Base-by-base conservation (phyloP, 148 eudicot genomes). In the Rhododendron ovatum region DNA sequence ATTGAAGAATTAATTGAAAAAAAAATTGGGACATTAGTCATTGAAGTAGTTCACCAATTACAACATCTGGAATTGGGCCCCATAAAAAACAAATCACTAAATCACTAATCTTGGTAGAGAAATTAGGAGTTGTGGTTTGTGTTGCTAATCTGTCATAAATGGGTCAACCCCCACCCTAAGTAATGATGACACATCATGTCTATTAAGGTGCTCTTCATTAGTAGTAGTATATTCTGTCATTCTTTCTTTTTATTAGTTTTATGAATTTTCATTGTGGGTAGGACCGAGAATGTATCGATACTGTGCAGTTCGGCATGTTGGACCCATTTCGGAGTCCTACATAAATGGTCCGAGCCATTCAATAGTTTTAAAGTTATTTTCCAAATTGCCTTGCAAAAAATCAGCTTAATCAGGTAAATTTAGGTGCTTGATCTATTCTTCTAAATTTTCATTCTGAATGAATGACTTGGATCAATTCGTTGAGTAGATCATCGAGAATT, bases 11-110 rank as follows among this genome's bases (percentile, higher is more conserved):
- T 8, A 15, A 67, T 33, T 35, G 45, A 74, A 33, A 69, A 10
- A n/a, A 9, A 2, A 4, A 22, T 24, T 43, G 55, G 53, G 13
- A 45, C 33, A 41, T 78, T 78, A 24, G 81, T 39, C 2, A 33
- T 22, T 78, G 81, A 24, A 78, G 81, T n/a, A 78, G 81, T 22
- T 78, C 81, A 78, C 81, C 81, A 78, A 78, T 22, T 78, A 78
- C 81, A 78, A 39, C 81, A 45, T 45, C 15, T 41, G 18, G 76
- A 71, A 71, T 71, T 30, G 39, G 76, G 76, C 39, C 76, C 76
- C 76, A 71, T 5, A 13, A 28, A 28, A 17, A 20, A 8, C 12
- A 35, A 2, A 2, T 55, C 5, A 55, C 15, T 12, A 55, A 77
- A 78, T 74, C 47, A 78, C 33, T 20, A 78, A 45, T 43, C 28